Base-by-base conservation (phyloP, 2,329 filamentous ascomycete species). In the Trichoderma arundinaceum region DNA sequence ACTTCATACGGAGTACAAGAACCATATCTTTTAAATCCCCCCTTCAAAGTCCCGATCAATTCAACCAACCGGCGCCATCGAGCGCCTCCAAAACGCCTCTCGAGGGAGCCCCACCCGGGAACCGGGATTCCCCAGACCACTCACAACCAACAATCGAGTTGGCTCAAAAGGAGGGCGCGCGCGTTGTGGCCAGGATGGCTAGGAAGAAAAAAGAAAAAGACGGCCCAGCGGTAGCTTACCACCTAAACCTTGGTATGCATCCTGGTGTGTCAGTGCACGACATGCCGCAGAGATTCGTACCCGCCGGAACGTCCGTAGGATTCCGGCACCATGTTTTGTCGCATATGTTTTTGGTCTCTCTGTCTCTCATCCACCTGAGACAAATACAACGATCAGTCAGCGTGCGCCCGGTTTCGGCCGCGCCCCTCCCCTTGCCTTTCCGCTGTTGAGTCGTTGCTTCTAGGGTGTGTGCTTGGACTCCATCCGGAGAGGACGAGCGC, bases 71-170 rank as follows among this genome's bases (percentile, higher is more conserved):
- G 22, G 22, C 22, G 22, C 35, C 35, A 38, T 38, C 35, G 7
- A 38, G 35, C 35, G 35, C 35, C 35, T 38, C 33, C 12, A 49
- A 49, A 32, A 39, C 7, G 13, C 33, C 19, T 32, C 38, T 53
- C 22, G 22, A 53, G 38, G 53, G 8, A 35, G 15, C 49, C 15
- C 59, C 48, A 39, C 48, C n/a, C 38, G 35, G 38, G 22, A 22
- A 22, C 59, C 9, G 15, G 38, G 59, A 43, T 62, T 62, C 59
- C 59, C 59, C 59, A 62, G n/a, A 61, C 28, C 33, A 41, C 22
- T 28, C 22, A 28, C 22, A 28, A 22, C 17, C 48, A 51, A 12
- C 32, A 8, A 4, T 38, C 33, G n/a, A 39, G 33, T 9, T 28
- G 35, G 35, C 51, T 39, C 9, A 15, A 54, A 41, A 28, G 41